These are phyloP conservation scores for Aspergillus terreus DNA, from an alignment of 2,329 filamentous ascomycete genomes.

Conservation along the genomic window DNA sequence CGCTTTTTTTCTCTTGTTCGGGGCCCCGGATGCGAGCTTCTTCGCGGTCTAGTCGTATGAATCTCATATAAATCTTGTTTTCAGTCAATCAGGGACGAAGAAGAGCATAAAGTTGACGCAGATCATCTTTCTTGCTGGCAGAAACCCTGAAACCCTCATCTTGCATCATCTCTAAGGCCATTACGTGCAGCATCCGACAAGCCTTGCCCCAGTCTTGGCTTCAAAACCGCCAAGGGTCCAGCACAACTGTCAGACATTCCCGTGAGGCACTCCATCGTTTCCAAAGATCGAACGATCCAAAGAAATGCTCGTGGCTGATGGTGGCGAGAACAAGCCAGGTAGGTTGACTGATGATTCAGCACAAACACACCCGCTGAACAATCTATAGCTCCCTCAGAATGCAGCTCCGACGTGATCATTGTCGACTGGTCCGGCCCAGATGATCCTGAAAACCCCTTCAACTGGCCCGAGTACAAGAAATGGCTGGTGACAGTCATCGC, in stretches of 20 bases:
- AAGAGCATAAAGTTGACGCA: neutral
- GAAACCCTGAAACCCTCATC: neutral
- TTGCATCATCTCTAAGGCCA: neutral
- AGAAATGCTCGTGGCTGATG: neutral
- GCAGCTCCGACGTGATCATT: neutral
- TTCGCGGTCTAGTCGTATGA: neutral
- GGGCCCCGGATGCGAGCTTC: neutral
- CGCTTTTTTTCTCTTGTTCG: neutral
- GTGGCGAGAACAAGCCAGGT: neutral
- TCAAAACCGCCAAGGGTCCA: neutral
- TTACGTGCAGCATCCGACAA: neutral
- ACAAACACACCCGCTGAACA: neutral
- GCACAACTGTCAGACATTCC: neutral
- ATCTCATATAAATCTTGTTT: neutral
- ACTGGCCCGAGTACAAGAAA: slow-evolving; percentile 35
- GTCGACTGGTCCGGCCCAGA: neutral
- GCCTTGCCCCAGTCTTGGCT: neutral
- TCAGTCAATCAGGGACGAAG: neutral
- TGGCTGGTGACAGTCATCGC: slow-evolving; percentile 30
- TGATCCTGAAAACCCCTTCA: slow-evolving; percentile 37
- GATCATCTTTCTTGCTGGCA: neutral
- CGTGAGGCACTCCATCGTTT: neutral
- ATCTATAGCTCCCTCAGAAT: neutral
- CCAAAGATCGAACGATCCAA: neutral
- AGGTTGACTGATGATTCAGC: neutral